Evolutionary conservation across 805 yeast genomes (phyloP), one percentile per base, ranked within the genome.

Genomic region (Candida nonsorbophila): DNA sequence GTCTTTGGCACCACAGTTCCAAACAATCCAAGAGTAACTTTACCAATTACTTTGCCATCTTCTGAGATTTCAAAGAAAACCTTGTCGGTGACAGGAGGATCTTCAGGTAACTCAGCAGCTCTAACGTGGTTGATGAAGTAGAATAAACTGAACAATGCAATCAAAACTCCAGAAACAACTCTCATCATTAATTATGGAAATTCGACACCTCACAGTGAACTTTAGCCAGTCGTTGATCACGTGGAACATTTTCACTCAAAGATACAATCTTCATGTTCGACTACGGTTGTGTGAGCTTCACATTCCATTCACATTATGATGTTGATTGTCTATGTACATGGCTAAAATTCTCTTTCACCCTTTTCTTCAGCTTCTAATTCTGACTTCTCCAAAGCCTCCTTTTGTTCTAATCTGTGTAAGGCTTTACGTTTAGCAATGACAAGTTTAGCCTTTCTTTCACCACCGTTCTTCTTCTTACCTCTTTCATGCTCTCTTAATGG

Each of bases 1-100:
- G 97, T 88, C 77, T 86, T 88, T 67, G 97, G 97, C 45, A 83
- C 92, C 49, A 80, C 83, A 55, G 78, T 74, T 28, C 96, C 97
- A 51, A 79, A 90, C 29, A 90, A 70, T 8, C 97, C 97, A 54
- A 90, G 67, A 36, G 80, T 84, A 41, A 90, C 70, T 54, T 94
- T 75, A 28, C 98, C 98, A 27, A 88, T 62, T 4, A 65, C 49
- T 55, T 78, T 64, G 29, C 77, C 94, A 35, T 87, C 97, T 53
- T 85, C 88, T 42, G 76, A 69, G 41, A 88, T 65, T 53, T 90
- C 96, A 47, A 90, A 87, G 62, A 66, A 90, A 19, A 90, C 95
- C 59, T 77, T 79, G 51, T 78, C 74, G 37, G 95, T 85, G 54
- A 85, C 49, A 27, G 62, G 65, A 24, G 83, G 79, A 41, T 68